Percentiles rank a stretch among this genome's conserved stretches.
Conservation (phyloP, 78 protist genomes). For the Dictyostelium firmibasis region DNA sequence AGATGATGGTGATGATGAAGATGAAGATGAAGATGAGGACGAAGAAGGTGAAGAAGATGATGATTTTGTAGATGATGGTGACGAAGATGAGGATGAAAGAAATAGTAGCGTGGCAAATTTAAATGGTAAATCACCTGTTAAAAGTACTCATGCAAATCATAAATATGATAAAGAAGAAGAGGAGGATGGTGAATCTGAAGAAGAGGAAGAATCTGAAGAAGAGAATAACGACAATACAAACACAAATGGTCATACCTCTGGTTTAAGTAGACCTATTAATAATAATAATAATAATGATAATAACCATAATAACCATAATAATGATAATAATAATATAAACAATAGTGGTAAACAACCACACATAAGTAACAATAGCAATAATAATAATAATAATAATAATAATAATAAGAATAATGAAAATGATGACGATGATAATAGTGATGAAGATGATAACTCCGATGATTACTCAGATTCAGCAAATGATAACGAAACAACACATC, state of each 20-base stretch:
- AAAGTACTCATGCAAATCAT: conserved; percentile 26
- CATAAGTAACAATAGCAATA: neutral
- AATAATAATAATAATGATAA: neutral
- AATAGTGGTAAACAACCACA: neutral
- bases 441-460: conserved; percentile 36
- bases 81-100: neutral
- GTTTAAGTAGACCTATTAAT: neutral
- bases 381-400: neutral
- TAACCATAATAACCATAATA: neutral
- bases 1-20: conserved; percentile 41
- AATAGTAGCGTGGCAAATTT: neutral
- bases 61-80: neutral
- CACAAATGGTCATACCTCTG: neutral
- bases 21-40: conserved; percentile 35
- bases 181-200: neutral
- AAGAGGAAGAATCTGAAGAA: conserved; percentile 10
- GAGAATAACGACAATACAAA: neutral
- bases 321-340: neutral
- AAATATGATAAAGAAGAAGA: conserved; percentile 49
- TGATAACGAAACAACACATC: neutral
- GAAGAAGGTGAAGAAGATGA: conserved; percentile 26
- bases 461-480: conserved; percentile 9
- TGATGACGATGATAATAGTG: conserved; percentile 8
- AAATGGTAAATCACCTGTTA: conserved; percentile 6
- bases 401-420: neutral